Evolutionary conservation across 140 eudicot genomes (phyloP).

Genomic region (Flaveria floridana): DNA sequence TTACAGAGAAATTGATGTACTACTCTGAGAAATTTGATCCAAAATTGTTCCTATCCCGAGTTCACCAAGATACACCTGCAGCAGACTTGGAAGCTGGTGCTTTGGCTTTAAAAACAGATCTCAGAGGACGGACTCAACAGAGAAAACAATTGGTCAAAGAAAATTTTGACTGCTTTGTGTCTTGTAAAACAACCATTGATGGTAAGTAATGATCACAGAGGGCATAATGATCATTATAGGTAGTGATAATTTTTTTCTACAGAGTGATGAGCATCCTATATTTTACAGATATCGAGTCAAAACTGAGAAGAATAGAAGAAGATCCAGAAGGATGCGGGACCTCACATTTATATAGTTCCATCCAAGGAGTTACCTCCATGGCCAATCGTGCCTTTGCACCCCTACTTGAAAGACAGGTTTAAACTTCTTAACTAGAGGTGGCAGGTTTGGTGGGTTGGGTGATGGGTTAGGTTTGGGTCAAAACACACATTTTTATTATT

Average conservation of each 20-base stretch:
- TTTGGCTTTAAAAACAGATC: conserved; percentile 78
- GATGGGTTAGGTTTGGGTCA: not conserved
- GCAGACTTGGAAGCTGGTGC: conserved; percentile 94
- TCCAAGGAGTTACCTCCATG: conserved; percentile 80
- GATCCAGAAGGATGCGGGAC: conserved; percentile 99
- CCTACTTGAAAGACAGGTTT: conserved; percentile 93
- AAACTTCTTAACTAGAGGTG: conserved; percentile 20
- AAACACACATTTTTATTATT: not conserved
- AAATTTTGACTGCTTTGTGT: conserved; percentile 97
- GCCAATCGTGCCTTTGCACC: conserved; percentile 97
- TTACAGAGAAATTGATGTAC: conserved; percentile 81
- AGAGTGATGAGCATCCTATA: conserved; percentile 16
- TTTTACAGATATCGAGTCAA: conserved; percentile 77
- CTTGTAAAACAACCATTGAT: conserved; percentile 98
- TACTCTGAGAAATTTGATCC: conserved; percentile 91
- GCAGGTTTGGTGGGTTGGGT: not conserved
- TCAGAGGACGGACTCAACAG: conserved; percentile 84
- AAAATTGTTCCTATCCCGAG: conserved; percentile 72
- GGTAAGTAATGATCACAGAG: conserved; percentile 46
- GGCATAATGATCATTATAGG: conserved; percentile 1
- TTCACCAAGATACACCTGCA: conserved; percentile 85
- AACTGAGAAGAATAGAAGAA: conserved; percentile 89
- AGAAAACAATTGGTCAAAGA: conserved; percentile 92
- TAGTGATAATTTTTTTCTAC: conserved; percentile 10
- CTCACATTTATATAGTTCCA: conserved; percentile 61